These are phyloP conservation scores for Xenosphaeropsis pyriputrescens DNA, from an alignment of 2,329 filamentous ascomycete species.

Conservation along the genomic window DNA sequence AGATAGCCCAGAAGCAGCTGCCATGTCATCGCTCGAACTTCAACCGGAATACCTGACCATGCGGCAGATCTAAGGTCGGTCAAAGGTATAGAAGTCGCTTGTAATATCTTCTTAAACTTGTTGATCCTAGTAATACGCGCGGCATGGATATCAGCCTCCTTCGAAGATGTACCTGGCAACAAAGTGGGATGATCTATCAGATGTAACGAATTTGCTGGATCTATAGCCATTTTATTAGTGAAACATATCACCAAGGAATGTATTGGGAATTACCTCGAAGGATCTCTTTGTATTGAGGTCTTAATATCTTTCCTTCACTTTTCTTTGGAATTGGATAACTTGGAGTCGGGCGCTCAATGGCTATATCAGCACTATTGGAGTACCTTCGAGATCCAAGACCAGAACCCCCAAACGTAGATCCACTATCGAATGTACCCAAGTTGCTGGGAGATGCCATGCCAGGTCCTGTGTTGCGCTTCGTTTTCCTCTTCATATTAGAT, in stretches of 20 bases:
- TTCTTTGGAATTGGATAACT: conserved; percentile 82
- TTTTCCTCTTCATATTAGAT: conserved; percentile 74
- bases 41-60: conserved; percentile 89
- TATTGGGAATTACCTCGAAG: conserved; percentile 39
- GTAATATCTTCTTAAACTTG: conserved; percentile 93
- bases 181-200: conserved; percentile 78
- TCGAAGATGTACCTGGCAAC: conserved; percentile 58
- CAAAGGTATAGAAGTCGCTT: conserved; percentile 78
- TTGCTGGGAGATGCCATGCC: conserved; percentile 6
- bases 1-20: conserved; percentile 89
- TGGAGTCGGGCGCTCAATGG: conserved; percentile 70
- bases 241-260: neutral
- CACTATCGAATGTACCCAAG: conserved; percentile 19
- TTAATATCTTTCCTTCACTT: conserved; percentile 83
- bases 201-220: conserved; percentile 86
- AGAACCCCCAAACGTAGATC: conserved; percentile 20
- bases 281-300: conserved; percentile 96
- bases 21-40: conserved; percentile 98
- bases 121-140: conserved; percentile 88
- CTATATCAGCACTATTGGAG: conserved; percentile 86
- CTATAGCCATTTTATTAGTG: conserved; percentile 17
- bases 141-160: conserved; percentile 75
- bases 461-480: conserved; percentile 20
- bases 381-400: conserved; percentile 37
- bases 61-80: conserved; percentile 71